Evolutionary conservation across 2,329 filamentous ascomycete species (phyloP).

Genomic region (Bipolaris cookei): DNA sequence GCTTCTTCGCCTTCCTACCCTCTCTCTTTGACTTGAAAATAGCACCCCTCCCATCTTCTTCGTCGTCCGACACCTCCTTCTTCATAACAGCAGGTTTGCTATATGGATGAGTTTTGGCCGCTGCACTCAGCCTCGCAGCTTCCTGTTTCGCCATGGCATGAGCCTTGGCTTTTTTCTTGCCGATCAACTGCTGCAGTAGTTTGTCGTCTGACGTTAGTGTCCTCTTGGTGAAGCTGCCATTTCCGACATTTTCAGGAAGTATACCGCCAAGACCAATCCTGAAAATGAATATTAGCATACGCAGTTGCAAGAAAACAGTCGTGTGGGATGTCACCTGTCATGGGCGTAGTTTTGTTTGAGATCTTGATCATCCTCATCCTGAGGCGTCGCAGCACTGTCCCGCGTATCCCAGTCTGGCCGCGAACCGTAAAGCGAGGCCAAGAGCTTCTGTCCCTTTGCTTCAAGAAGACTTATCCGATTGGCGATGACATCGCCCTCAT

Average conservation of each 20-base stretch:
- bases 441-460: conserved; percentile 60
- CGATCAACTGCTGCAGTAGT: conserved; percentile 51
- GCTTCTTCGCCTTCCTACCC: conserved; percentile 27
- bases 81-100: conserved; percentile 23
- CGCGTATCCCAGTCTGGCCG: conserved; percentile 46
- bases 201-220: conserved; percentile 52
- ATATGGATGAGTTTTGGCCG: conserved; percentile 37
- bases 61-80: conserved; percentile 47
- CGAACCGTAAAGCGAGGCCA: conserved; percentile 64
- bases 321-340: conserved; percentile 55
- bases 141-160: conserved; percentile 38
- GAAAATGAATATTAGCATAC: not conserved
- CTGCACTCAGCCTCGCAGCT: conserved; percentile 25
- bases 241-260: conserved; percentile 45
- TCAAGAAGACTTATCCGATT: conserved; percentile 61
- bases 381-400: conserved; percentile 46
- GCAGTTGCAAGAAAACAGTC: not conserved
- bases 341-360: conserved; percentile 61
- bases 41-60: conserved; percentile 48
- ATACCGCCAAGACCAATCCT: conserved; percentile 51
- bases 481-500: conserved; percentile 61
- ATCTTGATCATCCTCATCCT: conserved; percentile 59
- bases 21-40: conserved; percentile 43
- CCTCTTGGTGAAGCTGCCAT: conserved; percentile 48
- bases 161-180: conserved; percentile 51